phyloP scores from a whole-genome alignment of 2,329 filamentous ascomycete species.

The Venturia aucupariae region DNA sequence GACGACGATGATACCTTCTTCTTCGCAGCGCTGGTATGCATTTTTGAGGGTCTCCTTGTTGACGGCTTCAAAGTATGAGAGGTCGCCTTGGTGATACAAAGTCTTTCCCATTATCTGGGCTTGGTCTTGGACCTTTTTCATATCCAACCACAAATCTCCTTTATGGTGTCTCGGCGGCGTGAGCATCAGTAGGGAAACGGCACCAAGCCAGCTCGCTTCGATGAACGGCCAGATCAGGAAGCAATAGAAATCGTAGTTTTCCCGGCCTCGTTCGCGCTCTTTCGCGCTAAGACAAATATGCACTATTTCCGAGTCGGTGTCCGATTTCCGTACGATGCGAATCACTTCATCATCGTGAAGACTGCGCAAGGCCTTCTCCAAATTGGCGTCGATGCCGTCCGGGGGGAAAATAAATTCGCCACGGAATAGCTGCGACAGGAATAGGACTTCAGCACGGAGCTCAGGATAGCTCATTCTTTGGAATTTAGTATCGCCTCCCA shows the following conservation, averaged over 20 bases:
- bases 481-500: constrained; percentile 71
- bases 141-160: constrained; percentile 61
- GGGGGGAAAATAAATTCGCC: constrained; percentile 95
- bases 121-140: constrained; percentile 67
- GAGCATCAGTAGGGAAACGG: constrained; percentile 78
- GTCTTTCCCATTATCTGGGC: constrained; percentile 89
- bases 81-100: constrained; percentile 91
- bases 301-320: constrained; percentile 41
- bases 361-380: constrained; percentile 67
- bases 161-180: constrained; percentile 55
- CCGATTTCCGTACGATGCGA: constrained; percentile 45
- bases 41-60: constrained; percentile 98
- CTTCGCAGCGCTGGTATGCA: constrained; percentile 76
- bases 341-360: constrained; percentile 76
- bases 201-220: constrained; percentile 85
- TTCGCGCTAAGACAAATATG: constrained; percentile 64
- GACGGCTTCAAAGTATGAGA: constrained; percentile 95
- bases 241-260: constrained; percentile 98
- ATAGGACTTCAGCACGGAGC: constrained; percentile 70
- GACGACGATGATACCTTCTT: constrained; percentile 78
- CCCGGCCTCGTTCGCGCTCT: constrained; percentile 70
- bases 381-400: constrained; percentile 69
- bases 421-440: constrained; percentile 83
- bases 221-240: constrained; percentile 99
- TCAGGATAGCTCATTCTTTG: constrained; percentile 70